Evolutionary conservation across 148 eudicot genomes (phyloP).

Genomic region (Nepenthes gracilis): DNA sequence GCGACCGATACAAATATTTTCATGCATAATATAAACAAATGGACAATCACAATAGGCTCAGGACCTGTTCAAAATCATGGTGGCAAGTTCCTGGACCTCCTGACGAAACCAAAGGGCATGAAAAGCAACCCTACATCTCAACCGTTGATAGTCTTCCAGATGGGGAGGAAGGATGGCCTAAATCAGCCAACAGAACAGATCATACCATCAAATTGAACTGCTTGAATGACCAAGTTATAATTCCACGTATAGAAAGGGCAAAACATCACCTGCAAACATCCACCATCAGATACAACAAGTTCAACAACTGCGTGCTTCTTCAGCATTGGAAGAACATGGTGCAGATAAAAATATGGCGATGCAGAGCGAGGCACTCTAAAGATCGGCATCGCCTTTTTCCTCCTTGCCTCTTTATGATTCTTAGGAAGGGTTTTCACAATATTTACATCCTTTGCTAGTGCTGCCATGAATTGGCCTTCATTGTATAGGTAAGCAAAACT

Average conservation of each 20-base stretch:
- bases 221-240: not conserved
- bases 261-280: constrained; percentile 77
- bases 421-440: constrained; percentile 84
- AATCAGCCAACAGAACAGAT: not conserved
- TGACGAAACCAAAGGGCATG: constrained; percentile 71
- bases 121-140: constrained; percentile 81
- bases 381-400: constrained; percentile 63
- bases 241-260: not conserved
- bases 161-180: constrained; percentile 69
- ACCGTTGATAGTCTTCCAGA: constrained; percentile 77
- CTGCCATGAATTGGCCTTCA: constrained; percentile 80
- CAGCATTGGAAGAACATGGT: constrained; percentile 70
- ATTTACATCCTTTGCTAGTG: constrained; percentile 59
- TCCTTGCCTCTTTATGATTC: constrained; percentile 74
- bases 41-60: not conserved
- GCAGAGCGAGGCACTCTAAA: constrained; percentile 54
- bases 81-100: constrained; percentile 76
- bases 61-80: constrained; percentile 57
- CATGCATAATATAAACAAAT: no score
- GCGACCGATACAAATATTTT: no score
- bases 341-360: constrained; percentile 64
- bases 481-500: constrained; percentile 83
- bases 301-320: constrained; percentile 67
- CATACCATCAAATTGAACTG: not conserved
- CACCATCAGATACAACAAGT: constrained; percentile 72